These are phyloP conservation scores for Salicornia ramosissima DNA, from an alignment of 148 eudicot genomes.

Conservation along the genomic window DNA sequence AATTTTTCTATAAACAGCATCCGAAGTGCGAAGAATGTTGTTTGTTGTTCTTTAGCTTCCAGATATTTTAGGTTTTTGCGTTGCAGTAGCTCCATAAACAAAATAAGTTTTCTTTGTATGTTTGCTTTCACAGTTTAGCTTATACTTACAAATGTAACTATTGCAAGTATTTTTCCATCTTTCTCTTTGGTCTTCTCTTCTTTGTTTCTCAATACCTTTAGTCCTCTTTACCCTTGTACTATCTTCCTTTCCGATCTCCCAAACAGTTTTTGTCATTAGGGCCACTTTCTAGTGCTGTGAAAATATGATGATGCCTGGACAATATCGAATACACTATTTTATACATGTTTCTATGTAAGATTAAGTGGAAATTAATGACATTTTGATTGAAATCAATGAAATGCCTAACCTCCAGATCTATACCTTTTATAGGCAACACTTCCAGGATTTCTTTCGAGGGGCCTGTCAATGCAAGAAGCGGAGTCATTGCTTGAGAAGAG, in stretches of 20 bases:
- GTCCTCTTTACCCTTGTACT: background rate
- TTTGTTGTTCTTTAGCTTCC: background rate
- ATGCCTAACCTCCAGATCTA: background rate
- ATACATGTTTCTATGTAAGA: background rate
- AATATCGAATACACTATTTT: background rate
- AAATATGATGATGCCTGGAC: background rate
- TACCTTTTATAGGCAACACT: conserved; percentile 49
- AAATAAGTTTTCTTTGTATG: background rate
- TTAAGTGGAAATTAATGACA: background rate
- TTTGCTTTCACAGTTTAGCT: background rate
- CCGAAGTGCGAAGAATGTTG: background rate
- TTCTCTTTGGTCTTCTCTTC: background rate
- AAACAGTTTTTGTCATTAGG: background rate
- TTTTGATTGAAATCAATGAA: background rate
- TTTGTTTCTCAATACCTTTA: background rate
- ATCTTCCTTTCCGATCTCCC: background rate
- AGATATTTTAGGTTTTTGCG: background rate
- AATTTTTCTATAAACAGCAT: background rate
- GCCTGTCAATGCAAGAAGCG: conserved; percentile 61
- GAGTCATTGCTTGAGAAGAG: conserved; percentile 59
- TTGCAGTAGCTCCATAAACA: background rate
- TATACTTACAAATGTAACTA: background rate
- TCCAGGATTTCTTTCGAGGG: conserved; percentile 78
- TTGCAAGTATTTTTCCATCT: background rate
- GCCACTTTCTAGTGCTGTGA: background rate